Conservation (phyloP, 768 basidiomycete genomes). For the Lactifluus rugatus region DNA sequence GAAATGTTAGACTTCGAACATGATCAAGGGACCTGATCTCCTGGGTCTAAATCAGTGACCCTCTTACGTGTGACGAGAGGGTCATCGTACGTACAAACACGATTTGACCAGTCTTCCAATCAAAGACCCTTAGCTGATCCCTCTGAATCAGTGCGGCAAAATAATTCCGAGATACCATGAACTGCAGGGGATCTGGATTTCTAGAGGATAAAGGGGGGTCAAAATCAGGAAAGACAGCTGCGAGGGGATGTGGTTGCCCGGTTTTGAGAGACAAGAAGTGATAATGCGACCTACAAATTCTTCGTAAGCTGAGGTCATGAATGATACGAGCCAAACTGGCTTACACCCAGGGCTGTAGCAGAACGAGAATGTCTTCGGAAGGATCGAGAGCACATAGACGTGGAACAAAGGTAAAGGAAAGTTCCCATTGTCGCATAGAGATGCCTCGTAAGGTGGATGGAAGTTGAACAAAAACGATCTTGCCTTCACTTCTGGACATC, state of each 20-base stretch:
- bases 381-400: neutral
- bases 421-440: constrained; percentile 1
- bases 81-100: neutral
- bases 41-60: neutral
- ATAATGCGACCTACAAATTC: neutral
- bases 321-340: neutral
- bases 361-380: constrained; percentile 1
- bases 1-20: neutral
- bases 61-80: neutral
- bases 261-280: constrained; percentile 7
- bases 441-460: constrained; percentile 1
- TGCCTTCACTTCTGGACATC: neutral
- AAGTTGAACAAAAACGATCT: neutral
- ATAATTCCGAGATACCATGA: neutral
- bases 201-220: neutral
- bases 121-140: neutral
- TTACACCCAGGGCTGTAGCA: neutral
- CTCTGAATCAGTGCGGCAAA: neutral
- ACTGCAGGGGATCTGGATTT: neutral
- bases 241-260: constrained; percentile 5
- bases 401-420: neutral
- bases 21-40: neutral
- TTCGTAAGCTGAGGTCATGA: neutral
- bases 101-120: constrained; percentile 10
- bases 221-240: neutral